A percentile compares a stretch with the other conserved stretches of the same genome.
Evolutionary conservation across 768 basidiomycete genomes (phyloP).

Genomic region (Auricularia cornea): DNA sequence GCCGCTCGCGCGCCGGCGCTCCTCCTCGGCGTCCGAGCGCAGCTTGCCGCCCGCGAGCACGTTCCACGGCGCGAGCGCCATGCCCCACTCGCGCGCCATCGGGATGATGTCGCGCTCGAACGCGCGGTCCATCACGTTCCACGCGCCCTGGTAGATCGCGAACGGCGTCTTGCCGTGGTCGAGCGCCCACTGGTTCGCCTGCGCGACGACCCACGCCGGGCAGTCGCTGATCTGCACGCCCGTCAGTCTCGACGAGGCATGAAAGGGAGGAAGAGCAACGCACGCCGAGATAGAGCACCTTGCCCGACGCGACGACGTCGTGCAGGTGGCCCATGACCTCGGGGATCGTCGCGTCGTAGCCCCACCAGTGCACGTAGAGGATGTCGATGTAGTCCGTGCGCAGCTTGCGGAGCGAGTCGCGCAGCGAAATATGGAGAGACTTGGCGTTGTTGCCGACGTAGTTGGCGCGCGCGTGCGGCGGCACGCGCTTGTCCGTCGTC

Average conservation of each 20-base stretch:
- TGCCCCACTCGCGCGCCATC: conserved; percentile 26
- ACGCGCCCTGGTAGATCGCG: conserved; percentile 43
- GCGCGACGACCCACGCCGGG: conserved; percentile 42
- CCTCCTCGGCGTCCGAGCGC: conserved; percentile 32
- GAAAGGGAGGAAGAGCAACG: too few species aligned
- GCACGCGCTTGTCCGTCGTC: neutral
- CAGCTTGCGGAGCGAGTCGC: conserved; percentile 19
- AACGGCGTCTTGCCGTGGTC: conserved; percentile 43
- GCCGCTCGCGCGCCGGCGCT: conserved; percentile 18
- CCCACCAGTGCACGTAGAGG: conserved; percentile 23
- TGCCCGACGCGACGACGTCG: conserved; percentile 24
- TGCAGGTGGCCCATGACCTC: conserved; percentile 32
- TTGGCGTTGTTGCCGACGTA: conserved; percentile 11
- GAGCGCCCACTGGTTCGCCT: conserved; percentile 43
- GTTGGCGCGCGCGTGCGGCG: neutral
- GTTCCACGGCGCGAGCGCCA: conserved; percentile 37
- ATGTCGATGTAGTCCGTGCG: conserved; percentile 24
- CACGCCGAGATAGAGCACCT: conserved; percentile 23
- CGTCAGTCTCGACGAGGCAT: too few species aligned
- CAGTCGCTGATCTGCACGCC: conserved; percentile 29
- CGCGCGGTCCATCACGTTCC: conserved; percentile 37
- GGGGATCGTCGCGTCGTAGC: conserved; percentile 24
- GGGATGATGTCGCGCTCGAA: conserved; percentile 49
- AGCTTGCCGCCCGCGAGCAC: conserved; percentile 35
- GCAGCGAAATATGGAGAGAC: conserved; percentile 11